Base-by-base conservation (phyloP, 2,329 filamentous ascomycete genomes). In the Epichloe sylvatica region DNA sequence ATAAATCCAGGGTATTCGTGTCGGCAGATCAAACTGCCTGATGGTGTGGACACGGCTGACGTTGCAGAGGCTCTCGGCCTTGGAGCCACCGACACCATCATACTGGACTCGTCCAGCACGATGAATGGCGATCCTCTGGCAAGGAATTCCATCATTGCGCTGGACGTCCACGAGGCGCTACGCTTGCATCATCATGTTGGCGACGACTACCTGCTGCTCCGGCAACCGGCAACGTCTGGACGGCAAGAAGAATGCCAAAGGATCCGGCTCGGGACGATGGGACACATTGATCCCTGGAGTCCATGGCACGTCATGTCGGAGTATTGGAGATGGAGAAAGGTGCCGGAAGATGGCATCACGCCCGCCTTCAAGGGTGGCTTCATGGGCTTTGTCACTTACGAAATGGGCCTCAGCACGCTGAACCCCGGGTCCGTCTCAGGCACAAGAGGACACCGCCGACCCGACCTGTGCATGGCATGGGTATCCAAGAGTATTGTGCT, bases 301-400 rank as follows among this genome's bases (percentile, higher is more conserved):
- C 67, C 77, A 8, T 80, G 76, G 75, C 68, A 74, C 35, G 57
- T 77, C 38, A 59, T 78, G 11, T 70, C 74, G 0, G 67, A 69
- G 5, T 75, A 75, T 44, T 63, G 66, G 57, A 57, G 64, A 39
- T 54, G 53, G 5, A 54, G 67, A 36, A 61, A 46, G 39, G 52
- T 63, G 8, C 35, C 54, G 0, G 45, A 49, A 8, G 36, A 56
- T 7, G 51, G 45, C 9, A 50, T 58, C 4, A 55, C 58, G 4
- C 56, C 59, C 0, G 77, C 85, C 0, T 95, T 94, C 61, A 80
- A 86, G 65, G 89, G 87, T 47, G 89, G 89, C 0, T 81, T 94
- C 52, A 79, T 94, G 67, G 89, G 89, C 0, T 94, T 84, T 59
- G 76, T 88, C 46, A 88, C 86, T 0, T 94, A 95, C 53, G 89